These are phyloP conservation scores for Solanum hybrid DNA, from an alignment of 305 asterid genomes.

Conservation along the genomic window DNA sequence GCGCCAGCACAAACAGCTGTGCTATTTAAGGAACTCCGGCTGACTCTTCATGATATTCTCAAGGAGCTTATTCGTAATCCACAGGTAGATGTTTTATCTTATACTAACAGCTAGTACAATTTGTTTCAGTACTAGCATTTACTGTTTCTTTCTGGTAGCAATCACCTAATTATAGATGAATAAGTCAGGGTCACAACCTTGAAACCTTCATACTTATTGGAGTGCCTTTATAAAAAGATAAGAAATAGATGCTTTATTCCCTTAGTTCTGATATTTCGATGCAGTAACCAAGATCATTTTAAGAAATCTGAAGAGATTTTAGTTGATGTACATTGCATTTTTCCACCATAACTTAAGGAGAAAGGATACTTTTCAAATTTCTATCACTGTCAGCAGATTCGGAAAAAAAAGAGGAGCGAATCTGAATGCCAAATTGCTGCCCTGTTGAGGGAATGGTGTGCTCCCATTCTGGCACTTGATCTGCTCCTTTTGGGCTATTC, in stretches of 20 bases:
- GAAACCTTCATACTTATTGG: background rate
- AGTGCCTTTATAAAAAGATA: background rate
- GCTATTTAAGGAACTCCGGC: conserved; percentile 80
- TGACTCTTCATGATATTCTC: conserved; percentile 67
- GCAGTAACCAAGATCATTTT: background rate
- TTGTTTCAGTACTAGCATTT: background rate
- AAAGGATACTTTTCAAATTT: background rate
- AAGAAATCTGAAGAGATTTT: background rate
- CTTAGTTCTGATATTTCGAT: background rate
- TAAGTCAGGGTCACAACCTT: background rate
- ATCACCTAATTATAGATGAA: background rate
- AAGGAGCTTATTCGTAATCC: conserved; percentile 82
- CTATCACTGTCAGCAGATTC: background rate
- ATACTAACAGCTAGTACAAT: background rate
- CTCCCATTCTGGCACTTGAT: background rate
- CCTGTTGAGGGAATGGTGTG: background rate
- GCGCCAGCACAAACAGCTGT: conserved; percentile 97
- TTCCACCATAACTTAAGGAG: background rate
- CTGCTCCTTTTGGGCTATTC: background rate
- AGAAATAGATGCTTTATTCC: background rate
- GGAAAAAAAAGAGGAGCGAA: background rate
- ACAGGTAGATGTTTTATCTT: conserved; percentile 36
- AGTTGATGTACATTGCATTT: background rate
- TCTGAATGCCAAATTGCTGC: background rate
- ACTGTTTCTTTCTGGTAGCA: background rate